Percentiles rank a stretch among this genome's conserved stretches.
phyloP scores from a whole-genome alignment of 2,329 filamentous ascomycete genomes.

The Ceratocystis harringtonii region DNA sequence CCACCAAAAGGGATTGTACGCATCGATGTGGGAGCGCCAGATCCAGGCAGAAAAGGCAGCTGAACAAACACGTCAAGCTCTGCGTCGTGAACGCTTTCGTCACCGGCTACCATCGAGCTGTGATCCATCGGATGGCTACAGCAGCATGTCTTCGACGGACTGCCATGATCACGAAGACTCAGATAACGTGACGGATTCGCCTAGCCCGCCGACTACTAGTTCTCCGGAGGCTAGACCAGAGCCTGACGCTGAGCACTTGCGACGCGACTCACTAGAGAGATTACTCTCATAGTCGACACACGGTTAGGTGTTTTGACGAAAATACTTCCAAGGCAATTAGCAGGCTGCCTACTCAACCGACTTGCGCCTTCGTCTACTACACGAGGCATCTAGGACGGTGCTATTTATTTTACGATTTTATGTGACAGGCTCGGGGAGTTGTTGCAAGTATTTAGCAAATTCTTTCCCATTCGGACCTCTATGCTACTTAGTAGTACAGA shows the following conservation, averaged over 20 bases:
- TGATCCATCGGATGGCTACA: conserved; percentile 33
- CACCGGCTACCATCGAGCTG: conserved; percentile 19
- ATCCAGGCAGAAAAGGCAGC: conserved; percentile 60
- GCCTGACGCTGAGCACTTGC: background rate
- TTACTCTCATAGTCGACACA: background rate
- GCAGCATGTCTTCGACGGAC: conserved; percentile 28
- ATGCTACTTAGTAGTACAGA: background rate
- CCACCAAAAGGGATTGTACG: conserved; percentile 54
- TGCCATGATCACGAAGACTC: conserved; percentile 23
- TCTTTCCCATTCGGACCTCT: background rate
- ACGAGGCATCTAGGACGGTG: background rate
- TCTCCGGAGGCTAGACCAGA: background rate
- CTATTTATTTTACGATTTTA: conserved; percentile 2
- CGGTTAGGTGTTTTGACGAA: background rate
- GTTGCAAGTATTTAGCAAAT: background rate
- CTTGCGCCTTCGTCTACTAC: background rate
- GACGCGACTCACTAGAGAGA: background rate
- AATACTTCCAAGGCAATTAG: background rate
- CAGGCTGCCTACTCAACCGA: background rate
- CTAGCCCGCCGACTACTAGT: background rate
- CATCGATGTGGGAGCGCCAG: conserved; percentile 81
- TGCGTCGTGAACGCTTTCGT: conserved; percentile 28
- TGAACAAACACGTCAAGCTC: conserved; percentile 36
- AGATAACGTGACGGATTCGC: background rate
- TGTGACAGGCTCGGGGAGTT: background rate